Conservation (phyloP, 148 eudicot genomes). For the Arctostaphylos glauca region DNA sequence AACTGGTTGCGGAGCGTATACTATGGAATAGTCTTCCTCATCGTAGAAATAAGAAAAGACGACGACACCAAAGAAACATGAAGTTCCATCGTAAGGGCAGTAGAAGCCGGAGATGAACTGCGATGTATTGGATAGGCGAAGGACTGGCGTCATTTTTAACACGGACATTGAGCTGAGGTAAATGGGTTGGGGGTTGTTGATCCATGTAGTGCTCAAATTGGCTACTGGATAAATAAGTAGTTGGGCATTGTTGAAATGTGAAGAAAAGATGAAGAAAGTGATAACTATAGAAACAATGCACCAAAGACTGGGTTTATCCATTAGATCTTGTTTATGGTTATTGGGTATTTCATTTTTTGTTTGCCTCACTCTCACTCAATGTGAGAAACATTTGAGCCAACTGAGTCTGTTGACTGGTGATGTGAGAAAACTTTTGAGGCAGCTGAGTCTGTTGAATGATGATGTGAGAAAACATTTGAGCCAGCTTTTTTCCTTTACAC, state of each 20-base stretch:
- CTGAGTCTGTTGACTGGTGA: neutral
- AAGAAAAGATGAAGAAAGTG: neutral
- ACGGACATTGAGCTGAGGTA: neutral
- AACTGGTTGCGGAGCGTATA: neutral
- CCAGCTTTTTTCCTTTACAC: too few species aligned
- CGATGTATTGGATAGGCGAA: neutral
- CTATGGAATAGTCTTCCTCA: neutral
- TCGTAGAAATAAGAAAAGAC: neutral
- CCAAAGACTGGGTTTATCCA: neutral
- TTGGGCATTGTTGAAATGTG: neutral
- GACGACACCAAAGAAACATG: neutral
- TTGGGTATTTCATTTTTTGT: neutral
- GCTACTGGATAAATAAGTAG: neutral
- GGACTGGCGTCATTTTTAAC: neutral
- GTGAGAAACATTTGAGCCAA: neutral
- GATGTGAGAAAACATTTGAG: neutral
- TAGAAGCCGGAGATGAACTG: neutral
- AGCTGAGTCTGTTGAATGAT: neutral
- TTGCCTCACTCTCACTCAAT: neutral
- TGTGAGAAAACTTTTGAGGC: neutral
- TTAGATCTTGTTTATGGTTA: neutral
- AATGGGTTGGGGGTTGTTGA: neutral
- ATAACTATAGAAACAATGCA: neutral
- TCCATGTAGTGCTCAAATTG: neutral
- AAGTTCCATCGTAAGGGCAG: neutral